phyloP scores from a whole-genome alignment of 2,329 filamentous ascomycete species.

The Penicillium sp. region DNA sequence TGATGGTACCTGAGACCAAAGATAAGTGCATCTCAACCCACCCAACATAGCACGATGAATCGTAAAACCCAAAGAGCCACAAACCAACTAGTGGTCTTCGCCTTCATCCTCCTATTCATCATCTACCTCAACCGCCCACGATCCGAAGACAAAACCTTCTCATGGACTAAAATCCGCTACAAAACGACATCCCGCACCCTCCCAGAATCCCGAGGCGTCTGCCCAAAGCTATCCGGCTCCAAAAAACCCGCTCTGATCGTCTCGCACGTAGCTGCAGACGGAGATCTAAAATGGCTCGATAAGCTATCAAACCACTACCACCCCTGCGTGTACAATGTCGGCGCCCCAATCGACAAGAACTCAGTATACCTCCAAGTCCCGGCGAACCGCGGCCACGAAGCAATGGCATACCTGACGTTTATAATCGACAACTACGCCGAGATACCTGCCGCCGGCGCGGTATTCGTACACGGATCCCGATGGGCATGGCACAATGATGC shows the following conservation, averaged over 20 bases:
- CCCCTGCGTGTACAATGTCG: conserved; percentile 48
- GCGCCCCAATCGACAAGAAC: conserved; percentile 28
- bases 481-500: conserved; percentile 50
- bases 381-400: conserved; percentile 49
- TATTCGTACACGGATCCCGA: conserved; percentile 48
- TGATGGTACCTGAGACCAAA: background rate
- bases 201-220: conserved; percentile 42
- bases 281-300: conserved; percentile 46
- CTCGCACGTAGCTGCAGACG: conserved; percentile 44
- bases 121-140: conserved; percentile 39
- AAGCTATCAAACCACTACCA: conserved; percentile 43
- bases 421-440: conserved; percentile 49
- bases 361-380: conserved; percentile 44
- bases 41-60: conserved; percentile 26
- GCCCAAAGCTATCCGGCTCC: conserved; percentile 40
- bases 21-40: background rate
- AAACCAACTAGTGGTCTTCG: conserved; percentile 39
- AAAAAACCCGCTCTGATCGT: conserved; percentile 50
- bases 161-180: conserved; percentile 49
- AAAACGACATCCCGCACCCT: conserved; percentile 35
- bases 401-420: conserved; percentile 51
- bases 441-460: conserved; percentile 39
- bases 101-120: conserved; percentile 35
- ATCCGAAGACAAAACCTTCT: conserved; percentile 35
- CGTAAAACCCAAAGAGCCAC: conserved; percentile 39